Percentiles rank a stretch among this genome's conserved stretches.
Evolutionary conservation across 2,329 filamentous ascomycete species (phyloP).

Genomic region (Aspergillus novoparasiticus): DNA sequence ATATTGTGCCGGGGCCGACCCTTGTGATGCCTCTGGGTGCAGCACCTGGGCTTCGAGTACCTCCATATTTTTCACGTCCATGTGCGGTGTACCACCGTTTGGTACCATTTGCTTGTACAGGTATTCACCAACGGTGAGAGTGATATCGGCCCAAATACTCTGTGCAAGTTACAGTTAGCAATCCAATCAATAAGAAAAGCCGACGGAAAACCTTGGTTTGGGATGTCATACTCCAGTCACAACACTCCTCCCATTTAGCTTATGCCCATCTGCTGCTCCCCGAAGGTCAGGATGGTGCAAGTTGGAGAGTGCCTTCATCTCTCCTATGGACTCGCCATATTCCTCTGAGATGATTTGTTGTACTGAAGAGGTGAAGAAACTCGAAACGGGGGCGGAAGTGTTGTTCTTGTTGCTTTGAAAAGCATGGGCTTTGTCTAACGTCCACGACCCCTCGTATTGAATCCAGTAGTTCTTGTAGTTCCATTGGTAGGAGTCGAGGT

Average conservation of each 20-base stretch:
- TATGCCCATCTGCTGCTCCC: conserved; percentile 45
- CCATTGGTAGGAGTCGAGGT: conserved; percentile 68
- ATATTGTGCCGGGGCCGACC: conserved; percentile 29
- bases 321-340: conserved; percentile 26
- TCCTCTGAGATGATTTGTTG: conserved; percentile 34
- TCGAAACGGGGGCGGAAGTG: conserved; percentile 3
- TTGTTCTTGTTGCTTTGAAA: neutral
- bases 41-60: conserved; percentile 34
- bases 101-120: conserved; percentile 18
- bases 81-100: conserved; percentile 20
- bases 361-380: conserved; percentile 24
- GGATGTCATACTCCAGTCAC: conserved; percentile 42
- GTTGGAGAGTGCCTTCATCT: conserved; percentile 42
- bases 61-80: conserved; percentile 44
- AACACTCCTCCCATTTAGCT: conserved; percentile 46
- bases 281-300: conserved; percentile 42
- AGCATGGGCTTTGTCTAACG: conserved; percentile 60
- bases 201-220: too few species aligned
- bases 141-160: conserved; percentile 30
- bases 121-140: conserved; percentile 27
- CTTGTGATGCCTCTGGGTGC: conserved; percentile 53
- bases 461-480: conserved; percentile 75
- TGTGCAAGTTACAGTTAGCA: neutral
- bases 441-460: conserved; percentile 72
- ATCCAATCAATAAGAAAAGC: neutral